phyloP scores from a whole-genome alignment of 306 rosid species.

The Hylodesmum podocarpum region DNA sequence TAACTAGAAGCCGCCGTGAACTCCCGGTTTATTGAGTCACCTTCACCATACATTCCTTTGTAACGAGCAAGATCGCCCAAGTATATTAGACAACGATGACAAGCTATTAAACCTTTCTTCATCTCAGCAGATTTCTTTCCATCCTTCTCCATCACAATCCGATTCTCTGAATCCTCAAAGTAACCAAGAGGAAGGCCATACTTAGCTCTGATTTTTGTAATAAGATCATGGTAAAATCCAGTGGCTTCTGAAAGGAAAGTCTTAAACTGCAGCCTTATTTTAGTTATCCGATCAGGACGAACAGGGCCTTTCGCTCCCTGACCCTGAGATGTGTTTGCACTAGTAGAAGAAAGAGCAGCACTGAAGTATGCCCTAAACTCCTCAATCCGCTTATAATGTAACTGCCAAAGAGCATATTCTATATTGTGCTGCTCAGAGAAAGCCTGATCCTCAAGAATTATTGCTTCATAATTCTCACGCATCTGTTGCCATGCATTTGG shows the following conservation, averaged over 20 bases:
- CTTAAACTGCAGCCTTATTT: constrained; percentile 84
- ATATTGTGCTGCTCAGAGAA: constrained; percentile 79
- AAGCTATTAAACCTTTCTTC: constrained; percentile 80
- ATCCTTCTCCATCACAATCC: constrained; percentile 68
- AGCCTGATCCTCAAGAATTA: constrained; percentile 84
- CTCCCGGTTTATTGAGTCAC: constrained; percentile 77
- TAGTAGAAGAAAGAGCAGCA: constrained; percentile 57
- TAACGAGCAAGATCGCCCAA: constrained; percentile 98
- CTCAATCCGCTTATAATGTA: constrained; percentile 91
- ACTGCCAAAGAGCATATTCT: constrained; percentile 88
- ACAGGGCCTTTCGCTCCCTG: constrained; percentile 62
- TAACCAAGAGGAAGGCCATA: constrained; percentile 86
- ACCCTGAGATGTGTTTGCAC: constrained; percentile 65
- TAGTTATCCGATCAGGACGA: constrained; percentile 72
- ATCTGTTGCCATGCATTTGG: constrained; percentile 95
- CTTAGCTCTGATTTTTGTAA: constrained; percentile 76
- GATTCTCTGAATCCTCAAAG: constrained; percentile 74
- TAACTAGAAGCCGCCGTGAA: constrained; percentile 88
- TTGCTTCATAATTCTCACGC: constrained; percentile 91
- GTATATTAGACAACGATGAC: constrained; percentile 89
- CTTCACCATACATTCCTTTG: constrained; percentile 89
- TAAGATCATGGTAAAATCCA: constrained; percentile 94
- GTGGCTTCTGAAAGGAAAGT: constrained; percentile 93
- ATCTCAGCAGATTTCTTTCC: constrained; percentile 75
- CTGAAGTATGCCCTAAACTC: constrained; percentile 75